A percentile compares a stretch with the other conserved stretches of the same genome.
These are phyloP conservation scores for Boeremia exigua DNA, from an alignment of 2,329 filamentous ascomycete species.

Conservation along the genomic window DNA sequence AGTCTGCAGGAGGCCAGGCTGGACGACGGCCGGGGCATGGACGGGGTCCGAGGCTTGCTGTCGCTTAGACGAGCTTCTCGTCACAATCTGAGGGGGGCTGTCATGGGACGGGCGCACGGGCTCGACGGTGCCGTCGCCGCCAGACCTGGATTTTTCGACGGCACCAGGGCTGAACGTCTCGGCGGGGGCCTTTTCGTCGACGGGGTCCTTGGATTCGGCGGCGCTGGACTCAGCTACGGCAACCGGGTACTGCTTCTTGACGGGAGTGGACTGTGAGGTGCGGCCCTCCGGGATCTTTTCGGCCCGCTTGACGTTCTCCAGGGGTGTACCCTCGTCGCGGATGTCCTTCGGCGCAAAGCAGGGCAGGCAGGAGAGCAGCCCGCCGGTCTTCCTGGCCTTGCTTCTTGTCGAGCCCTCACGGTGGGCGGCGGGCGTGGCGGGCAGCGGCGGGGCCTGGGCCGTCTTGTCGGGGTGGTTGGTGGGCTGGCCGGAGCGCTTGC, in stretches of 20 bases:
- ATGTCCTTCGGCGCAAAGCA: conserved; percentile 72
- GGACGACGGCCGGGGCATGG: conserved; percentile 39
- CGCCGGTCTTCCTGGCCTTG: conserved; percentile 51
- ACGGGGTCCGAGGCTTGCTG: conserved; percentile 36
- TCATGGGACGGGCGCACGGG: conserved; percentile 26
- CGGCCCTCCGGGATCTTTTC: conserved; percentile 46
- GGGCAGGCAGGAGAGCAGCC: conserved; percentile 61
- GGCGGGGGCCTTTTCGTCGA: conserved; percentile 52
- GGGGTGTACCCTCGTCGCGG: conserved; percentile 55
- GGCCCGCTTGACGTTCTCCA: conserved; percentile 52
- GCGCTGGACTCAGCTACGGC: conserved; percentile 51
- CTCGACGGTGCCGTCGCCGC: conserved; percentile 32
- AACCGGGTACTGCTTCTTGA: conserved; percentile 50
- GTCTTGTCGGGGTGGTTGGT: conserved; percentile 50
- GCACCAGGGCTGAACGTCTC: conserved; percentile 31
- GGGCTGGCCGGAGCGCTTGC: conserved; percentile 52
- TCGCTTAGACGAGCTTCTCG: conserved; percentile 42
- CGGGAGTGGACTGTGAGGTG: conserved; percentile 58
- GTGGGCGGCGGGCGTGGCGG: conserved; percentile 35
- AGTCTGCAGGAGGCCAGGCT: conserved; percentile 43
- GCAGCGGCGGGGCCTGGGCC: conserved; percentile 40
- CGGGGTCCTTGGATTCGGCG: conserved; percentile 52
- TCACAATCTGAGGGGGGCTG: conserved; percentile 34
- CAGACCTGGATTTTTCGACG: conserved; percentile 30
- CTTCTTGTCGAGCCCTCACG: conserved; percentile 46